Percentiles rank a stretch among this genome's conserved stretches.
Conservation (phyloP, 176 grass and related monocot genomes). For the Cenchrus purpureus region DNA sequence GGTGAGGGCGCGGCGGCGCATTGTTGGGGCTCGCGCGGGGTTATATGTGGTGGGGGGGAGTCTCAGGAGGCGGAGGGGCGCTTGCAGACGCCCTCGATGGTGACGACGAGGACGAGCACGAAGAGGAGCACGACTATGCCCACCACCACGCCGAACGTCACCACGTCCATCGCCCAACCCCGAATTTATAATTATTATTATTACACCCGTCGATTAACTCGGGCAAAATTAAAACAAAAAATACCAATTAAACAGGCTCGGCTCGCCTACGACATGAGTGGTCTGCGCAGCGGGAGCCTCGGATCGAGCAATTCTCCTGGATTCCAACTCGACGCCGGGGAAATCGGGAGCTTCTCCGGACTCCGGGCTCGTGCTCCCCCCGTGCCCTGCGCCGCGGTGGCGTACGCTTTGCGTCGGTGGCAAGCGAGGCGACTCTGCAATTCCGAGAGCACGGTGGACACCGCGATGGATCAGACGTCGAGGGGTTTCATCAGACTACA, state of each 20-base stretch:
- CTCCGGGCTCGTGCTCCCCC: background rate
- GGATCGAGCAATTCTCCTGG: background rate
- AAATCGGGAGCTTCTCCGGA: background rate
- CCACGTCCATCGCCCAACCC: constrained; percentile 55
- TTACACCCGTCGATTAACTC: background rate
- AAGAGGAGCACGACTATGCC: constrained; percentile 65
- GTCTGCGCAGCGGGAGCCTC: background rate
- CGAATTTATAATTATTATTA: constrained; percentile 31
- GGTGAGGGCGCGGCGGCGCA: constrained; percentile 33
- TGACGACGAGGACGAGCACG: constrained; percentile 63
- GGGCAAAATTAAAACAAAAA: background rate
- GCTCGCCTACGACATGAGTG: background rate
- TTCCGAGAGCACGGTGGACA: background rate
- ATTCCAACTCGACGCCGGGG: background rate
- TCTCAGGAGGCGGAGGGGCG: constrained; percentile 53
- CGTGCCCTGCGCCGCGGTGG: background rate
- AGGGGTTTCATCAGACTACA: background rate
- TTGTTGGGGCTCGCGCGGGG: background rate
- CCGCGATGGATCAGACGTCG: background rate
- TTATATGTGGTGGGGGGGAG: background rate
- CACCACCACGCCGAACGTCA: constrained; percentile 70
- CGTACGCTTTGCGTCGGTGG: constrained; percentile 24
- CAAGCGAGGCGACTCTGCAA: background rate
- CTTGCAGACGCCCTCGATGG: constrained; percentile 70
- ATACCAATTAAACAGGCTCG: background rate